Conservation (phyloP, 768 basidiomycete genomes). For the Cystobasidium onofrii region DNA sequence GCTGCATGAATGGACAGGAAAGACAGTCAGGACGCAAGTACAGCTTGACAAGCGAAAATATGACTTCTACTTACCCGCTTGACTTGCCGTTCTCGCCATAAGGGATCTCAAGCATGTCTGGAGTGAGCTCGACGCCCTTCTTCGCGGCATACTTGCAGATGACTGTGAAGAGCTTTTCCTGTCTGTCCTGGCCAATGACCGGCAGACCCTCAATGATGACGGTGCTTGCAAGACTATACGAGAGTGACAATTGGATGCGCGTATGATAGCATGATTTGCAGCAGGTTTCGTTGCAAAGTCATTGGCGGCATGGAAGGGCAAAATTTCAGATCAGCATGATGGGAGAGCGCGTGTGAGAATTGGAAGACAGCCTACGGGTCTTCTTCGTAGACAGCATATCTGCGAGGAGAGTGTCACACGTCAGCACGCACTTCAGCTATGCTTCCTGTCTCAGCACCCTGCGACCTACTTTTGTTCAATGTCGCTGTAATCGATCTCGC, state of each 20-base stretch:
- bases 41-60: background rate
- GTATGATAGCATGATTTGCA: background rate
- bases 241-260: slow-evolving; percentile 55
- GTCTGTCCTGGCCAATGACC: slow-evolving; percentile 70
- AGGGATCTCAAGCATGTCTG: slow-evolving; percentile 73
- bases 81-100: slow-evolving; percentile 78
- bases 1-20: slow-evolving; percentile 34
- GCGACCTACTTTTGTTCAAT: slow-evolving; percentile 69
- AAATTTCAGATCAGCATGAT: background rate
- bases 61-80: slow-evolving; percentile 64
- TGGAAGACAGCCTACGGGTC: slow-evolving; percentile 15
- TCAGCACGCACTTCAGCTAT: background rate
- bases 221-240: slow-evolving; percentile 82
- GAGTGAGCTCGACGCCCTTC: slow-evolving; percentile 67
- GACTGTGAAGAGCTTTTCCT: slow-evolving; percentile 69
- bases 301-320: background rate
- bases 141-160: slow-evolving; percentile 74
- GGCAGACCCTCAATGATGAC: slow-evolving; percentile 84
- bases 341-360: background rate
- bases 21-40: slow-evolving; percentile 24
- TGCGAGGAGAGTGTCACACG: background rate
- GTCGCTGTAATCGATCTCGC: slow-evolving; percentile 76
- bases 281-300: slow-evolving; percentile 56
- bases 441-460: background rate
- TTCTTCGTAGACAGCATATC: slow-evolving; percentile 31